Evolutionary conservation across 2,329 filamentous ascomycete genomes (phyloP), one percentile per base, ranked within the genome.

Genomic region (Diaporthe vexans): DNA sequence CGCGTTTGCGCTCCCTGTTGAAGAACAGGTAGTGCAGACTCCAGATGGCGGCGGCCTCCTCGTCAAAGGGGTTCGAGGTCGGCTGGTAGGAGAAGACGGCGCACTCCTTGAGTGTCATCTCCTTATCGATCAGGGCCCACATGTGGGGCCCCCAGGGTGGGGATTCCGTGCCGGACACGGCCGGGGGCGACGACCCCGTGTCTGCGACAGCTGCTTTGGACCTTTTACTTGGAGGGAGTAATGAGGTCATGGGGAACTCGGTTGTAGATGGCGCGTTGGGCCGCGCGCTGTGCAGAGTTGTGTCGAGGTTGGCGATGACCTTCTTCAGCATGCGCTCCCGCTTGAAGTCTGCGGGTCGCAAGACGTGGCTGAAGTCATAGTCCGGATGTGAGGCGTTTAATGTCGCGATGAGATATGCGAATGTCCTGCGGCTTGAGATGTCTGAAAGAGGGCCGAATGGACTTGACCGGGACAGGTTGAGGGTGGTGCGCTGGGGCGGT

Each of bases 1-100:
- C 96, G 56, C 97, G 92, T 86, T 98, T 98, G 81, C 93, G 90
- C 35, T 92, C 88, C 80, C 96, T 96, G 87, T 97, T 98, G 89
- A 98, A 98, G 83, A 98, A 97, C 86, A 99, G 98, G 84, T 97
- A 98, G 83, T 98, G 95, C 76, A 95, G 89, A 67, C 94, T 95
- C 96, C 96, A 99, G 76, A 99, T 95, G 13, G 95, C 93, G 76
- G 94, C 94, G 80, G 98, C 95, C 76, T 97, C 95, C 76, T 95
- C 95, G 79, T 95, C 93, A 79, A 97, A 98, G 0, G 95, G 95
- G 80, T 98, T 95, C 76, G 95, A 94, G 54, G 95, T 93, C 0
- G 97, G 97, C 69, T 93, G 91, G 85, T 97, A 99, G 73, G 93
- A 94, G 83, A 98, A 98, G 76, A 96, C 91, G 73, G 92, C 93